Conservation (phyloP, 1,284 basidiomycete species). For the Heterobasidion irregulare region DNA sequence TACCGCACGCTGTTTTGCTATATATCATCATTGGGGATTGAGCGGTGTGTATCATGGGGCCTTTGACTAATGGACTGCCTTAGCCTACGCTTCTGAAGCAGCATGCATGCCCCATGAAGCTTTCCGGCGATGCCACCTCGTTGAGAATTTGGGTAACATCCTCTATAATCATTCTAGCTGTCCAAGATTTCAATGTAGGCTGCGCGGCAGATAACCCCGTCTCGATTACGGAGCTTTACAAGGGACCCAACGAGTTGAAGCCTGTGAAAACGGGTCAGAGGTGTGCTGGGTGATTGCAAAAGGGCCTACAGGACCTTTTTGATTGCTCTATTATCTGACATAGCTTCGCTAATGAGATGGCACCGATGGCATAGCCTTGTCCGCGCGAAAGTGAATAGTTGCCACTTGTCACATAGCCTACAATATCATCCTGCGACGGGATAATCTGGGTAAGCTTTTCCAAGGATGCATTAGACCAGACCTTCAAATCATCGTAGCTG, state of each 20-base stretch:
- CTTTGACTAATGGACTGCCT: too few species aligned
- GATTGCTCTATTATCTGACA: slow-evolving; percentile 45
- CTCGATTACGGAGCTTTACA: slow-evolving; percentile 34
- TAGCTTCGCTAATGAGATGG: slow-evolving; percentile 49
- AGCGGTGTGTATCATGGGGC: too few species aligned
- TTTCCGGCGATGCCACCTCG: too few species aligned
- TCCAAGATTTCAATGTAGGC: slow-evolving; percentile 20
- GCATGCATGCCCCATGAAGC: too few species aligned
- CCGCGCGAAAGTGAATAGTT: slow-evolving; percentile 74
- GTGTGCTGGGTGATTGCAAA: neutral
- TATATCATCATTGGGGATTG: too few species aligned
- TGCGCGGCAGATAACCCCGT: slow-evolving; percentile 29
- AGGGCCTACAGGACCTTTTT: slow-evolving; percentile 29
- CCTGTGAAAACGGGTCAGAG: slow-evolving; percentile 8
- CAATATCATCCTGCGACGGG: slow-evolving; percentile 35
- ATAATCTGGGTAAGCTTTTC: slow-evolving; percentile 36
- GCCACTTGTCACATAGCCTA: slow-evolving; percentile 79
- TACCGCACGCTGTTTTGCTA: too few species aligned
- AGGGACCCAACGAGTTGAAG: slow-evolving; percentile 18
- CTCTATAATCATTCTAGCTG: neutral
- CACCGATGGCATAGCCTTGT: slow-evolving; percentile 66
- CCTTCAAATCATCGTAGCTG: neutral
- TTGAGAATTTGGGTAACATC: neutral
- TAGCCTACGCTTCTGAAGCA: too few species aligned
- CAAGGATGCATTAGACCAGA: neutral